phyloP scores from a whole-genome alignment of 768 basidiomycete genomes.

The Mycena kentingensis region DNA sequence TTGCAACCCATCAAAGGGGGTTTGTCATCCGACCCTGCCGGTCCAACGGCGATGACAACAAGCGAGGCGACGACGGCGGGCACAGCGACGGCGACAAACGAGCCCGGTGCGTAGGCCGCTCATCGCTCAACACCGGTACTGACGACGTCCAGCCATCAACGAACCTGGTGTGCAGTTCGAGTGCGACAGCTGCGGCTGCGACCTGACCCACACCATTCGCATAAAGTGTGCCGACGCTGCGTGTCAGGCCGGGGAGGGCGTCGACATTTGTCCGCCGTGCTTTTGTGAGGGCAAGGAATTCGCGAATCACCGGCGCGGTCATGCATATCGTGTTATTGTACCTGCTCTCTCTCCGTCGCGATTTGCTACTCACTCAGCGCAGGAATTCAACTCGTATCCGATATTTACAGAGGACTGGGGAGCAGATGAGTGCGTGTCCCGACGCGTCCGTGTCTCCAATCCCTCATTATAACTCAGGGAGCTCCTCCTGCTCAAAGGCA shows the following conservation, averaged over 20 bases:
- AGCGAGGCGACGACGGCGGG: neutral
- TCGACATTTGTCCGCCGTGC: conserved; percentile 91
- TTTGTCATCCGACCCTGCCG: too few relatives aligned
- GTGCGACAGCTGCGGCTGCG: conserved; percentile 82
- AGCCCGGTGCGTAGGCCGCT: neutral
- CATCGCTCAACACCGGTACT: neutral
- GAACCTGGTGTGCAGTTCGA: conserved; percentile 83
- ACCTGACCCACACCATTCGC: conserved; percentile 94
- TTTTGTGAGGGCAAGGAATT: conserved; percentile 93
- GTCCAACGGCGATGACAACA: too few relatives aligned
- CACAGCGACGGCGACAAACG: neutral
- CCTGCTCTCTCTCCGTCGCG: conserved; percentile 6
- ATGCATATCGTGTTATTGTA: conserved; percentile 92
- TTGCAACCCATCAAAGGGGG: too few relatives aligned
- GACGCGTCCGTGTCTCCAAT: neutral
- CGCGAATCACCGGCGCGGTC: conserved; percentile 77
- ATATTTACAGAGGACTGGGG: conserved; percentile 97
- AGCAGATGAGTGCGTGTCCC: conserved; percentile 81
- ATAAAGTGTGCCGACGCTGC: conserved; percentile 90
- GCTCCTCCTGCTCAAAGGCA: conserved; percentile 84
- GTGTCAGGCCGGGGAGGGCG: conserved; percentile 68
- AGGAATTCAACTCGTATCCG: conserved; percentile 97
- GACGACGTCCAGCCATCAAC: conserved; percentile 56
- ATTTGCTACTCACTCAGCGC: neutral
- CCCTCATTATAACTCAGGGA: conserved; percentile 54